Percentiles rank a stretch among this genome's conserved stretches.
These are phyloP conservation scores for Alternaria sp. DNA, from an alignment of 2,329 filamentous ascomycete species.

Conservation along the genomic window DNA sequence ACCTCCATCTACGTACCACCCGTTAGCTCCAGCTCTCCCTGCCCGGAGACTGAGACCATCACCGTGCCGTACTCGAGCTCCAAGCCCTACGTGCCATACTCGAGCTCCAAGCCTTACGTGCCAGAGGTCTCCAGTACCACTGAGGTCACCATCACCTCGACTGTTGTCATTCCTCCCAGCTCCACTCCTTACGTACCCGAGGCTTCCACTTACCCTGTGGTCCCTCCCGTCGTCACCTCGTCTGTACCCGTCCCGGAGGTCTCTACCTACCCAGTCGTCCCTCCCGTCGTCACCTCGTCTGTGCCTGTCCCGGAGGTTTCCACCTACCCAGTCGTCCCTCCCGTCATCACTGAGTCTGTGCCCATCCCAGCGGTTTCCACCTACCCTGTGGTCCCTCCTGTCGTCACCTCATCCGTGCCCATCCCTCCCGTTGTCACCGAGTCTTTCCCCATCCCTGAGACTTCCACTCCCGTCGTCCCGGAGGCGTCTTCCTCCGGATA, in stretches of 20 bases:
- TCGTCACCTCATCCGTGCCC: not conserved
- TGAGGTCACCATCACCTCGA: not conserved
- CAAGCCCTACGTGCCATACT: not conserved
- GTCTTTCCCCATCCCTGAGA: not conserved
- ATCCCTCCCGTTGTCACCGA: not conserved
- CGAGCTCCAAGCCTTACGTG: not conserved
- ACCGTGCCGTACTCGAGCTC: not conserved
- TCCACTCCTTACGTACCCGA: not conserved
- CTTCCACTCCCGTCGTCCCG: not conserved
- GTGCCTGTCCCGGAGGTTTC: not conserved
- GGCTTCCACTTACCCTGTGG: not conserved
- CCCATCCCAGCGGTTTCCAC: not conserved
- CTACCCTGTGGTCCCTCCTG: not conserved
- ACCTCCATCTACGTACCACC: not conserved
- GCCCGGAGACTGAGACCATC: not conserved
- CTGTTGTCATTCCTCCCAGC: not conserved
- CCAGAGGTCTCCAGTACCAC: not conserved
- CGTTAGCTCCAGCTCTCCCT: conserved; percentile 1
- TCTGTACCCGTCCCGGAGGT: not conserved
- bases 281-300: not conserved
- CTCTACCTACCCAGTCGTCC: not conserved
- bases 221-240: not conserved
- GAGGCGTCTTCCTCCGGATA: not conserved
- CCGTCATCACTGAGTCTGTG: not conserved
- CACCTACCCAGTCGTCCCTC: not conserved